Percentiles rank a stretch among this genome's conserved stretches.
Conservation (phyloP, 257 asterid species). For the Forsythia suspensa region DNA sequence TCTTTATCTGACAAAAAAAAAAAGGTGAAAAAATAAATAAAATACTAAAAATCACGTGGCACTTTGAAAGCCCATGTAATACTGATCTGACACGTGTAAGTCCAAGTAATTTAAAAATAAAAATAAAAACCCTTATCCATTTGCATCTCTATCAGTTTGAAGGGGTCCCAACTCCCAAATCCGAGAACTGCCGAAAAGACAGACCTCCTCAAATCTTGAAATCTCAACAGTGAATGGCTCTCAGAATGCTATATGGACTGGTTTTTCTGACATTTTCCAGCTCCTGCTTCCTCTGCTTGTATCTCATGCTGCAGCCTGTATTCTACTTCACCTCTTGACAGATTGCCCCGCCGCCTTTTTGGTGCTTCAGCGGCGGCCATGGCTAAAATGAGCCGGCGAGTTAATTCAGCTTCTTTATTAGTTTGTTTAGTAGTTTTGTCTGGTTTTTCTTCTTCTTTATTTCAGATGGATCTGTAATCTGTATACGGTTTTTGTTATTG, state of each 20-base stretch:
- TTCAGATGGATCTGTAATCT: not conserved
- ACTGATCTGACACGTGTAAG: not conserved
- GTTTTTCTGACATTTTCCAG: constrained; percentile 48
- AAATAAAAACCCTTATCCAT: not conserved
- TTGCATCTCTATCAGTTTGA: not conserved
- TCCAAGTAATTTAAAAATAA: not conserved
- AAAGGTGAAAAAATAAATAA: not conserved
- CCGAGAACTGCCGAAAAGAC: not conserved
- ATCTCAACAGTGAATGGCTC: constrained; percentile 27
- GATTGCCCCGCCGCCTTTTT: not conserved
- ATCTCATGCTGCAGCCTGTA: constrained; percentile 55
- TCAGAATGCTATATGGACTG: constrained; percentile 47
- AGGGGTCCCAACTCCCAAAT: not conserved
- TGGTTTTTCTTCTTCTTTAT: not conserved
- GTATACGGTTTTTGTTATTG: not conserved
- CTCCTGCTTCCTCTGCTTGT: constrained; percentile 50
- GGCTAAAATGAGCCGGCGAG: constrained; percentile 5
- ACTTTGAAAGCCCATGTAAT: not conserved
- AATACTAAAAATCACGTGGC: not conserved
- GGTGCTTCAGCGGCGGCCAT: constrained; percentile 4
- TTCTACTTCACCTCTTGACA: constrained; percentile 48
- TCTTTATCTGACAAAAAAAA: not conserved
- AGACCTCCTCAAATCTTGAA: not conserved
- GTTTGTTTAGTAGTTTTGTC: not conserved
- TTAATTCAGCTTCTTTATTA: not conserved